A percentile compares a stretch with the other conserved stretches of the same genome.
Evolutionary conservation across 2,329 filamentous ascomycete genomes (phyloP).

Genomic region (Chaetomium olivaceum): DNA sequence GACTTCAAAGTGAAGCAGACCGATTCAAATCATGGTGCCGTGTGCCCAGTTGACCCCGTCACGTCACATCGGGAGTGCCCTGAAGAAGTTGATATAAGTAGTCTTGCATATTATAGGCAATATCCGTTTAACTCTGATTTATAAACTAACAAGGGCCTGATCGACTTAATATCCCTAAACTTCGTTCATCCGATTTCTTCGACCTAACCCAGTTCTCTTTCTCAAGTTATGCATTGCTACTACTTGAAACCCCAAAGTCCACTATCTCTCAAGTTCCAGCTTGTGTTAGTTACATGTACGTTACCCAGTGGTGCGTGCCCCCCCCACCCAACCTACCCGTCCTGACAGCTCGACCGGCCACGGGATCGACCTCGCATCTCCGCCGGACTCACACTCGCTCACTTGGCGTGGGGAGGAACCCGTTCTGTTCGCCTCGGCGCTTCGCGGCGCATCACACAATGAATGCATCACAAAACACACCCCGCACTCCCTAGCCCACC

Average conservation of each 20-base stretch:
- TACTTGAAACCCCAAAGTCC: no score
- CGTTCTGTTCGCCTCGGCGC: neutral
- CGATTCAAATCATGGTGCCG: neutral
- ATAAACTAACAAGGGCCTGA: no score
- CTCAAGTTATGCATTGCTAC: no score
- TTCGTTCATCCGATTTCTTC: no score
- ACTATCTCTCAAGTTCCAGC: no score
- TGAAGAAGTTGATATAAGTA: no score
- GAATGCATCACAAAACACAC: neutral
- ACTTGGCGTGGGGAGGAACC: constrained; percentile 12
- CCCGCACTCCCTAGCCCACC: neutral
- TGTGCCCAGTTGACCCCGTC: neutral
- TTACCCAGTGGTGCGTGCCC: neutral
- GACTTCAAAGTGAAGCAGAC: neutral
- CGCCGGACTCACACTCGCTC: neutral
- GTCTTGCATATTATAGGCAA: no score
- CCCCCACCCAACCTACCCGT: no score
- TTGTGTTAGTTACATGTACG: neutral
- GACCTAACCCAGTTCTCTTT: no score
- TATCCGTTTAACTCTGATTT: no score
- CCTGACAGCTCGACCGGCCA: neutral
- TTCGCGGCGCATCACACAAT: no score
- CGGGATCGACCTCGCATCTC: neutral
- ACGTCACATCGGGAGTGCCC: neutral
- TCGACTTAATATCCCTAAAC: no score